Evolutionary conservation across 495 filamentous ascomycete species (phyloP), one percentile per base, ranked within the genome.

Genomic region (Clohesyomyces aquaticus): DNA sequence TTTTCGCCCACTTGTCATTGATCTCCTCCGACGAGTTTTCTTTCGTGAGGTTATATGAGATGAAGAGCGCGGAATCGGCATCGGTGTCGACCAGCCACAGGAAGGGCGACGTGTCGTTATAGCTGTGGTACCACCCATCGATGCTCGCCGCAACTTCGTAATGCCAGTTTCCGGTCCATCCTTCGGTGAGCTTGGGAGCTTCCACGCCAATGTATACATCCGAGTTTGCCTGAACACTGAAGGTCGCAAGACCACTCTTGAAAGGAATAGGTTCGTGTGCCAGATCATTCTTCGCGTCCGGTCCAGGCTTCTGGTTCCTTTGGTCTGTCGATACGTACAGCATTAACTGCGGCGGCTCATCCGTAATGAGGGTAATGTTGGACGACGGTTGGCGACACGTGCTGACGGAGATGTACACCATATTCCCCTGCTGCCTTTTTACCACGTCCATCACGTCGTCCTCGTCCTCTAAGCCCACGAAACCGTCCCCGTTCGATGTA

Each of bases 111-210:
- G 71, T 71, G 9, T 75, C 63, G 47, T 81, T 73, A 56, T 82
- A 87, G 12, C 71, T 80, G 71, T 91, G 87, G 73, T 90, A 96
- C 49, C 77, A 85, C 0, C 68, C 81, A 64, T 95, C 88, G 41
- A 87, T 87, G 6, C 94, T 97, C n/a, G 85, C 87, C 1, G 90
- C 89, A 4, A 99, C 76, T 66, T 93, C 78, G 69, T 91, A 93
- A 60, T 84, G 88, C 74, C 89, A 98, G 1, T 70, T 73, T 9
- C 86, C 86, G 0, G 73, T 72, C 62, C 83, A 90, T 6, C 72
- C 73, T 28, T 73, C 67, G 1, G 84, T 79, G 4, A 84, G 75
- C 21, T 83, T 78, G 0, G 88, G 87, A 2, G 91, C 92, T 26
- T 80, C 78, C 0, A 99, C 79, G 1, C 85, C 86, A 35, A 98